These are phyloP conservation scores for Nakazawaea laoshanensis DNA, from an alignment of 805 yeast species.

Conservation along the genomic window DNA sequence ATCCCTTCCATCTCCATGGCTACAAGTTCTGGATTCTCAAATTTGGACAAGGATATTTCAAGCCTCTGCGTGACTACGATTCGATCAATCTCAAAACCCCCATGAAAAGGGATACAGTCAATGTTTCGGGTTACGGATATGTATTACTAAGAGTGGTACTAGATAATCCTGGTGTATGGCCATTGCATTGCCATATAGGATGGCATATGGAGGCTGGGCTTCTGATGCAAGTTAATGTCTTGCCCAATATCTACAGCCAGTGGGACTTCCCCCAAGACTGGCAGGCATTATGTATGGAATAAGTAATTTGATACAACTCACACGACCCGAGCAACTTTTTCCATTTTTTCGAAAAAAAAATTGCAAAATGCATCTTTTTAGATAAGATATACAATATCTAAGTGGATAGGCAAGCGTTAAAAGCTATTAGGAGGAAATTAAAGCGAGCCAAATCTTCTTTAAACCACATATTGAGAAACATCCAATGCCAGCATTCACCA, in stretches of 20 bases:
- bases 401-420: no score
- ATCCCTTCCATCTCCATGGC: slow-evolving; percentile 76
- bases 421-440: no score
- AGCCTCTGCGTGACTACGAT: slow-evolving; percentile 44
- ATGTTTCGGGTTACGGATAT: slow-evolving; percentile 60
- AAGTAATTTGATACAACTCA: no score
- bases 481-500: background rate
- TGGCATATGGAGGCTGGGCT: slow-evolving; percentile 50
- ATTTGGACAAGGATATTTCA: slow-evolving; percentile 40
- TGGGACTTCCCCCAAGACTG: slow-evolving; percentile 8
- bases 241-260: slow-evolving; percentile 2
- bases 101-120: slow-evolving; percentile 55
- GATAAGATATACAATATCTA: no score
- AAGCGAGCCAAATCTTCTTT: no score
- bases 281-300: slow-evolving; percentile 1
- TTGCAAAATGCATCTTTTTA: no score
- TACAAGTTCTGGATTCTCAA: slow-evolving; percentile 35
- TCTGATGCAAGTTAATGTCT: slow-evolving; percentile 12
- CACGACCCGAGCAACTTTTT: no score
- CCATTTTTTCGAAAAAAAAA: no score
- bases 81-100: slow-evolving; percentile 44
- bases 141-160: slow-evolving; percentile 70
- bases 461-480: background rate
- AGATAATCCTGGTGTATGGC: slow-evolving; percentile 90
- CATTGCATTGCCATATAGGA: slow-evolving; percentile 86